phyloP scores from a whole-genome alignment of 2,329 filamentous ascomycete genomes.

The Phialophora expanda region DNA sequence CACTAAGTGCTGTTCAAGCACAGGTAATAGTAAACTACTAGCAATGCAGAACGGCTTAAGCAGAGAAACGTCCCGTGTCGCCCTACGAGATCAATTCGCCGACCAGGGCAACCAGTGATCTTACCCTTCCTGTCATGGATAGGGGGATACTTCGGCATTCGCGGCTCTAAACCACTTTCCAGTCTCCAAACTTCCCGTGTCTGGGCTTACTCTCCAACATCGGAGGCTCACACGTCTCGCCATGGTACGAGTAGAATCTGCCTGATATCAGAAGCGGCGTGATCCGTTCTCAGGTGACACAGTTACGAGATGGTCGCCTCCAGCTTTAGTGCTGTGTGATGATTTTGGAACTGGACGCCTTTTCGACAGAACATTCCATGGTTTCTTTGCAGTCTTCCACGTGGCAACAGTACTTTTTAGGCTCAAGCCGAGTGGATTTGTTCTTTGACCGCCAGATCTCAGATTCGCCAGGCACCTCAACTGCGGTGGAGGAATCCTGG shows the following conservation, averaged over 20 bases:
- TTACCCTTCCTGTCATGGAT: not conserved
- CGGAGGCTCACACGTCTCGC: not conserved
- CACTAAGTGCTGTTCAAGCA: not conserved
- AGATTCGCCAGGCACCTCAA: slow-evolving; percentile 14
- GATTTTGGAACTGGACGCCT: not conserved
- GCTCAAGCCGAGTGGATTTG: slow-evolving; percentile 17
- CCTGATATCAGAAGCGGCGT: slow-evolving; percentile 15
- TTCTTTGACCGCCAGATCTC: slow-evolving; percentile 18
- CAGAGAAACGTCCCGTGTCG: not conserved
- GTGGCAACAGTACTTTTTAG: slow-evolving; percentile 14
- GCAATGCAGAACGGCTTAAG: not conserved
- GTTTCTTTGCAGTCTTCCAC: slow-evolving; percentile 16
- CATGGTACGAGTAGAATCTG: slow-evolving; percentile 17
- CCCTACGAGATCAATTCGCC: not conserved
- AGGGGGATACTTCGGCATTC: not conserved
- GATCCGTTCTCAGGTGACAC: not conserved
- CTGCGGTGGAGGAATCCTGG: slow-evolving; percentile 4
- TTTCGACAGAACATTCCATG: slow-evolving; percentile 12
- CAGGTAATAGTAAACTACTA: not conserved
- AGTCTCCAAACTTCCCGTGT: slow-evolving; percentile 1
- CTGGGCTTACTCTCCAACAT: slow-evolving; percentile 1
- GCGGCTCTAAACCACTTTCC: not conserved
- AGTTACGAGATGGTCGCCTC: not conserved
- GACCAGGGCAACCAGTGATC: not conserved
- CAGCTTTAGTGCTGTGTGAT: not conserved